Percentiles rank a stretch among this genome's conserved stretches.
phyloP scores from a whole-genome alignment of 2,329 filamentous ascomycete species.

The Corinectria fuckeliana region DNA sequence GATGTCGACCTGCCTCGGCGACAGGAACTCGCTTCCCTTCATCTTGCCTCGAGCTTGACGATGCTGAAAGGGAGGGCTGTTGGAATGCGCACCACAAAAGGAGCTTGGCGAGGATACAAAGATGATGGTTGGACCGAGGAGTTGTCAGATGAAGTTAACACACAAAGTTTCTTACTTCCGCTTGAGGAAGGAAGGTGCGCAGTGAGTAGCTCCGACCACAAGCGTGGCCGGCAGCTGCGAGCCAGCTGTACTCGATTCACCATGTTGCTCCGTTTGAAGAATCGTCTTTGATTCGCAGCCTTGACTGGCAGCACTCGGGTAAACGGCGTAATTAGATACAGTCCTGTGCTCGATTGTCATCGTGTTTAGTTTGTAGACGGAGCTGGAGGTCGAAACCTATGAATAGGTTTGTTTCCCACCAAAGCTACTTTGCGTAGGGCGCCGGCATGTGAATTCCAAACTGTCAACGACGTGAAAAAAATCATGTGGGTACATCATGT shows the following conservation, averaged over 20 bases:
- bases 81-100: not conserved
- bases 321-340: not conserved
- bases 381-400: not conserved
- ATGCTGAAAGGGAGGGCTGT: not conserved
- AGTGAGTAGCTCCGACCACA: not conserved
- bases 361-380: not conserved
- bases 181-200: not conserved
- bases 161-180: not conserved
- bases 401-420: not conserved
- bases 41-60: constrained; percentile 17
- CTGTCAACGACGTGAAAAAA: too few species aligned
- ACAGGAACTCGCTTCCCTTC: constrained; percentile 36
- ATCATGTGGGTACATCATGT: too few species aligned
- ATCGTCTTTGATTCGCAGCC: not conserved
- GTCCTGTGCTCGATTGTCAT: not conserved
- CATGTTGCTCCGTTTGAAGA: not conserved
- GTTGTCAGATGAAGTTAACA: not conserved
- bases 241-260: not conserved
- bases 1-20: constrained; percentile 47
- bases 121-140: not conserved
- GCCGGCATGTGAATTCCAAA: too few species aligned
- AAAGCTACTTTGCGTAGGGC: not conserved
- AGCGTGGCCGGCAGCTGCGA: not conserved
- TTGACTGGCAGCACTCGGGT: not conserved
- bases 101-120: not conserved